phyloP scores from a whole-genome alignment of 2,329 filamentous ascomycete genomes.

The Fusarium sp. region DNA sequence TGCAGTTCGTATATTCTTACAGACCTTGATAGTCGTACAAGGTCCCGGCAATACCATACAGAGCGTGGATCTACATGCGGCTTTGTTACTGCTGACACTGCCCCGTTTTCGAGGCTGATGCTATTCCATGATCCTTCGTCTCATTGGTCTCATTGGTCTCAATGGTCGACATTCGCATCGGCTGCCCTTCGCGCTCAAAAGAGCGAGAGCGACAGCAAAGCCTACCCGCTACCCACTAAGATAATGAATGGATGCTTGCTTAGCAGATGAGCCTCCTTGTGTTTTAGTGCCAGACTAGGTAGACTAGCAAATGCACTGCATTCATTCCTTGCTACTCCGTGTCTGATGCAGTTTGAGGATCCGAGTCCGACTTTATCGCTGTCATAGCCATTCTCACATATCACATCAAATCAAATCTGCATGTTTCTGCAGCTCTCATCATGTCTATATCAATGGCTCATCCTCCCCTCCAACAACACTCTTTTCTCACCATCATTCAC shows the following conservation, averaged over 20 bases:
- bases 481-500: conserved; percentile 6
- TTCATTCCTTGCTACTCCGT: neutral
- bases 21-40: neutral
- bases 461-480: conserved; percentile 5
- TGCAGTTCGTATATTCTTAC: neutral
- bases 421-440: neutral
- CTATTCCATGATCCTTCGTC: neutral
- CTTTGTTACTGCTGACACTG: conserved; percentile 20
- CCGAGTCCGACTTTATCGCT: conserved; percentile 15
- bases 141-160: neutral
- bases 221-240: neutral
- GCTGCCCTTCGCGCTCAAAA: neutral
- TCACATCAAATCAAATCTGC: neutral
- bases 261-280: conserved; percentile 18
- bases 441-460: conserved; percentile 25
- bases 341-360: neutral
- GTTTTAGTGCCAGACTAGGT: neutral
- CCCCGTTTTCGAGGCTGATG: conserved; percentile 23
- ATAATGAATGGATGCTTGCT: neutral
- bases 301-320: neutral
- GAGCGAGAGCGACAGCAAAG: conserved; percentile 17
- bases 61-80: neutral
- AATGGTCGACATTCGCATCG: neutral
- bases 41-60: neutral
- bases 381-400: neutral